Evolutionary conservation across 148 eudicot species (phyloP).

Genomic region (Rhododendron mucronatum): DNA sequence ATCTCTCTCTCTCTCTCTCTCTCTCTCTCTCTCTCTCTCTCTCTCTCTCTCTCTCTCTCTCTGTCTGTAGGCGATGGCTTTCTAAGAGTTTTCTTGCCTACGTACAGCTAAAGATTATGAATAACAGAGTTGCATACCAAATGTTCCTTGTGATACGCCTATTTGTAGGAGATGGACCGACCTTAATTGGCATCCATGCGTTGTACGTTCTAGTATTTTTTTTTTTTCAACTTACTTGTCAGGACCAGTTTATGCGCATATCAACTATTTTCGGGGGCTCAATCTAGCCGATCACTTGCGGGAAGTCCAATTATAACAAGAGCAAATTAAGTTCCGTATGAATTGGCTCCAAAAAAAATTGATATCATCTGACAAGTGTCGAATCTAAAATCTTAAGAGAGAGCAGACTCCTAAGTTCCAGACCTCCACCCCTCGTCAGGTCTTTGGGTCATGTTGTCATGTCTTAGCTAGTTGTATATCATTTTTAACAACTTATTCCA

Average conservation of each 20-base stretch:
- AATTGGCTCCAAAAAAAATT: no score
- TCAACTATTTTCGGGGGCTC: no score
- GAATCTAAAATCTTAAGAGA: no score
- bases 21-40: slow-evolving; percentile 19
- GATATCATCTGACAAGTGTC: no score
- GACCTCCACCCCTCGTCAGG: accelerated
- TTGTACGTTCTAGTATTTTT: neutral
- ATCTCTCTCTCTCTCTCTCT: slow-evolving; percentile 20
- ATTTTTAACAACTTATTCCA: neutral
- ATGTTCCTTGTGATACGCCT: neutral
- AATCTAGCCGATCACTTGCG: neutral
- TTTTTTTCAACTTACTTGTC: neutral
- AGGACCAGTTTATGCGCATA: no score
- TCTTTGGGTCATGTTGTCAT: no score
- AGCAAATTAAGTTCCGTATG: no score
- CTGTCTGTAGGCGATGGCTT: neutral
- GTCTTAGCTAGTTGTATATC: neutral
- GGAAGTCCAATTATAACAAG: no score
- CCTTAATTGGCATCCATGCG: neutral
- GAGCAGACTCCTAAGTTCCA: neutral
- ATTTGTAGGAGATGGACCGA: neutral
- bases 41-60: slow-evolving; percentile 21
- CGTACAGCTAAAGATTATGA: neutral
- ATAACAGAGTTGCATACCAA: neutral
- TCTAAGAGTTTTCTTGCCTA: neutral